Percentiles rank a stretch among this genome's conserved stretches.
Evolutionary conservation across 1,284 basidiomycete species (phyloP).

Genomic region (Taiwanofungus camphoratus): DNA sequence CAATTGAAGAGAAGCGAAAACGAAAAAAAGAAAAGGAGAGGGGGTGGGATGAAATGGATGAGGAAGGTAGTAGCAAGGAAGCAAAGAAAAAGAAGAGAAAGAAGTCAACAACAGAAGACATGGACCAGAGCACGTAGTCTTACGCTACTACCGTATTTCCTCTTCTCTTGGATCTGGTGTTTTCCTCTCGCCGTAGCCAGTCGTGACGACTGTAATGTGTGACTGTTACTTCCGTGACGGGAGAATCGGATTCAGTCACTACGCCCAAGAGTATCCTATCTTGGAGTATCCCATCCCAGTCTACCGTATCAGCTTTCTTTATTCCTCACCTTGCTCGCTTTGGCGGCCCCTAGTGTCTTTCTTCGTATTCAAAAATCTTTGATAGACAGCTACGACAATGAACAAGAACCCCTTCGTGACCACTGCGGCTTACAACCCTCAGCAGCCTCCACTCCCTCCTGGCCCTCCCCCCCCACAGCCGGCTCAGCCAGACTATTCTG

Average conservation of each 20-base stretch:
- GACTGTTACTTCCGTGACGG: background rate
- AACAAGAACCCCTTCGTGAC: conserved; percentile 79
- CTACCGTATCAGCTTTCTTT: conserved; percentile 18
- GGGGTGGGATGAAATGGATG: conserved; percentile 16
- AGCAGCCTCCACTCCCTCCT: conserved; percentile 71
- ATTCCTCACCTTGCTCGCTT: conserved; percentile 7
- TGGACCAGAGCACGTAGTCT: background rate
- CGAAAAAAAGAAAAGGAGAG: conserved; percentile 36
- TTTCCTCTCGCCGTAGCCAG: background rate
- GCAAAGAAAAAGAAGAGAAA: conserved; percentile 31
- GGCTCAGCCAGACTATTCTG: conserved; percentile 64
- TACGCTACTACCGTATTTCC: background rate
- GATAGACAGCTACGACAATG: conserved; percentile 35
- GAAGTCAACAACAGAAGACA: conserved; percentile 6
- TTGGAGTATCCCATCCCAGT: background rate
- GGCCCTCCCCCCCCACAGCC: conserved; percentile 70
- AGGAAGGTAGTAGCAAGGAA: conserved; percentile 16
- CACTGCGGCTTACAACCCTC: conserved; percentile 57
- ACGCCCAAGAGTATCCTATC: too few species aligned
- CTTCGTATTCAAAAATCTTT: conserved; percentile 1
- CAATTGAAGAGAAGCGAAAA: conserved; percentile 74
- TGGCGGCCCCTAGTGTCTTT: conserved; percentile 5
- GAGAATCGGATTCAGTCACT: too few species aligned
- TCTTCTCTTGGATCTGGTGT: background rate
- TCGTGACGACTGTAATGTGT: background rate